Evolutionary conservation across 2,329 filamentous ascomycete genomes (phyloP).

Genomic region (Penicillium fuscoglaucum): DNA sequence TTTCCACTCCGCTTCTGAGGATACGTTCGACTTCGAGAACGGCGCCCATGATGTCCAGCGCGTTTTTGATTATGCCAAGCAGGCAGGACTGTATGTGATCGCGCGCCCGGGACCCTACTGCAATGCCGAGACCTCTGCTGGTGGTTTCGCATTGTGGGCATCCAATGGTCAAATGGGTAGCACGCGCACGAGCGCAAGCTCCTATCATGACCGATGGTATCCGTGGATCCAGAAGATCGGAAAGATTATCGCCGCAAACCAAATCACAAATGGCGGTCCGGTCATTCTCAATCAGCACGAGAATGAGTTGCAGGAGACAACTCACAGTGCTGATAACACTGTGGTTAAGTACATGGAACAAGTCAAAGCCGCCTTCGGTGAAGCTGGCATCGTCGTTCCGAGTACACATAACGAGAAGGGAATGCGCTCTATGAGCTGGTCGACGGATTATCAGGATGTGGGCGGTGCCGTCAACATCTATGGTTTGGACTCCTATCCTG

Average conservation of each 20-base stretch:
- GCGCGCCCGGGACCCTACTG: slow-evolving; percentile 54
- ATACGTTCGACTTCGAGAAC: slow-evolving; percentile 51
- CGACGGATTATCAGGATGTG: slow-evolving; percentile 56
- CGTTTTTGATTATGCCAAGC: slow-evolving; percentile 53
- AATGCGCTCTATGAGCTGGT: slow-evolving; percentile 52
- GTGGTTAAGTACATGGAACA: slow-evolving; percentile 56
- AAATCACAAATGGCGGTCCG: slow-evolving; percentile 53
- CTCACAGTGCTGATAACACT: slow-evolving; percentile 46
- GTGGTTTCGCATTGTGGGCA: slow-evolving; percentile 50
- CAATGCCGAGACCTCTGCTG: slow-evolving; percentile 54
- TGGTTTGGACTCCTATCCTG: slow-evolving; percentile 37
- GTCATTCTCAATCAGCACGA: slow-evolving; percentile 56
- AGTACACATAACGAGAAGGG: slow-evolving; percentile 55
- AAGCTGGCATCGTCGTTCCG: slow-evolving; percentile 53
- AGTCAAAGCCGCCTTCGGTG: slow-evolving; percentile 48
- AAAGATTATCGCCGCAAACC: slow-evolving; percentile 51
- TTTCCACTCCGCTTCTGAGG: slow-evolving; percentile 31
- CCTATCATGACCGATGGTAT: slow-evolving; percentile 49
- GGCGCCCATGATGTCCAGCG: slow-evolving; percentile 53
- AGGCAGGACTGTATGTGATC: slow-evolving; percentile 55
- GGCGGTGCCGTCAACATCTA: slow-evolving; percentile 54
- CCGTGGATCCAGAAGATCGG: slow-evolving; percentile 52
- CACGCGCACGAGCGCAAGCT: slow-evolving; percentile 46
- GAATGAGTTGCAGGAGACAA: slow-evolving; percentile 54
- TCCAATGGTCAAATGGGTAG: slow-evolving; percentile 50